phyloP scores from a whole-genome alignment of 1,139 yeast species.

The Lodderomyces parapsilosis region DNA sequence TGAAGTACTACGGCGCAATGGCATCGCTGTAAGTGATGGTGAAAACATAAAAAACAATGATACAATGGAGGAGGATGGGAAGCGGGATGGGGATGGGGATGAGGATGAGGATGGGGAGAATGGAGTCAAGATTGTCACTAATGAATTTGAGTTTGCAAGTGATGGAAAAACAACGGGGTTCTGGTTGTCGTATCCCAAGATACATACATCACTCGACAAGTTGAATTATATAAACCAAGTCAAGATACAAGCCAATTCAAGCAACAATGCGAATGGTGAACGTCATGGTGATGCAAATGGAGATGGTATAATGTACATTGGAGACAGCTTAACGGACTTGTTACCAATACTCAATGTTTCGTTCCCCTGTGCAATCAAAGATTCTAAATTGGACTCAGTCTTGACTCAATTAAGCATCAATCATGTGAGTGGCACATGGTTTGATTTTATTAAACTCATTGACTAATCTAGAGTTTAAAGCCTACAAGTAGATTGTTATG shows the following conservation, averaged over 20 bases:
- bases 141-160: conserved; percentile 48
- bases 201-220: conserved; percentile 63
- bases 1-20: conserved; percentile 26
- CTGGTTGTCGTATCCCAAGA: conserved; percentile 17
- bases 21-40: too few relatives aligned
- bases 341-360: conserved; percentile 51
- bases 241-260: neutral
- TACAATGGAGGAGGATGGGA: too few relatives aligned
- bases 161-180: conserved; percentile 37
- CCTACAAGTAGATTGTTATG: neutral
- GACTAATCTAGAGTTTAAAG: too few relatives aligned
- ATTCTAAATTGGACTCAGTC: conserved; percentile 15
- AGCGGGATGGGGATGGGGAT: conserved; percentile 9
- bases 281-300: neutral
- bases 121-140: conserved; percentile 31
- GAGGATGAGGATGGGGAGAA: neutral
- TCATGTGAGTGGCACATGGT: conserved; percentile 12
- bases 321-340: conserved; percentile 68
- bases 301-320: conserved; percentile 45
- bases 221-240: conserved; percentile 21
- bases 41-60: too few relatives aligned
- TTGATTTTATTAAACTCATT: conserved; percentile 11
- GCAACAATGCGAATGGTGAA: too few relatives aligned
- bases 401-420: conserved; percentile 6
- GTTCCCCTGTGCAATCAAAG: conserved; percentile 48